phyloP scores from a whole-genome alignment of 176 grass and related monocot genomes.

The Musa beccarii region DNA sequence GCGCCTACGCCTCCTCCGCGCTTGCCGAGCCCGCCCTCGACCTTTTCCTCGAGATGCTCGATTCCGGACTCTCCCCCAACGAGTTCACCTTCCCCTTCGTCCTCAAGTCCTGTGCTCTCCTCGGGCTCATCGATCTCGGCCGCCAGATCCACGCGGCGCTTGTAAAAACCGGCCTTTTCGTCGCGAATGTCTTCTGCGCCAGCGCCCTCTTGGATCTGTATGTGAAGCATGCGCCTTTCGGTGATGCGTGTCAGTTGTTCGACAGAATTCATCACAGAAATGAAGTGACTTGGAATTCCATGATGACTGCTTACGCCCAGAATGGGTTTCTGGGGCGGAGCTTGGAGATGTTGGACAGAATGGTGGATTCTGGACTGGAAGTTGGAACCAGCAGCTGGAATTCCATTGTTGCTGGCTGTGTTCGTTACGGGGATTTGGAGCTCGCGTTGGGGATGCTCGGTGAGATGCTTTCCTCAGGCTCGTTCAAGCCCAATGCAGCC shows the following conservation, averaged over 20 bases:
- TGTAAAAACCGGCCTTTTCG: slow-evolving; percentile 26
- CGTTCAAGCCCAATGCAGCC: slow-evolving; percentile 30
- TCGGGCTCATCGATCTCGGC: slow-evolving; percentile 25
- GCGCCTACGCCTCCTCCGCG: slow-evolving; percentile 19
- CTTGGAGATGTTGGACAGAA: slow-evolving; percentile 29
- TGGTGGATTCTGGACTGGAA: slow-evolving; percentile 26
- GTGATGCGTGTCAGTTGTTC: slow-evolving; percentile 26
- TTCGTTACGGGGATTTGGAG: slow-evolving; percentile 24
- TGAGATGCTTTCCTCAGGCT: slow-evolving; percentile 23
- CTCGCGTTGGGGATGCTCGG: slow-evolving; percentile 30
- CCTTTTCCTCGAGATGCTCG: slow-evolving; percentile 30
- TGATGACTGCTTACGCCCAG: slow-evolving; percentile 35
- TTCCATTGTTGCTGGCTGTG: slow-evolving; percentile 33
- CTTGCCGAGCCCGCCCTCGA: slow-evolving; percentile 19
- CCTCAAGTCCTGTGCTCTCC: slow-evolving; percentile 26
- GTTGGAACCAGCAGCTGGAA: slow-evolving; percentile 40
- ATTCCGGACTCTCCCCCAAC: slow-evolving; percentile 7
- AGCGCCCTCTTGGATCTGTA: slow-evolving; percentile 36
- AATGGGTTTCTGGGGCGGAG: slow-evolving; percentile 36
- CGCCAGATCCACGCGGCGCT: slow-evolving; percentile 37
- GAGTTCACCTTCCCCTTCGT: slow-evolving; percentile 29
- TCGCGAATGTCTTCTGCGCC: slow-evolving; percentile 25
- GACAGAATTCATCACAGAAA: slow-evolving; percentile 32
- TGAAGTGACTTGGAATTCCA: slow-evolving; percentile 33
- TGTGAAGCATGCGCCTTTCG: slow-evolving; percentile 15